Evolutionary conservation across 345 rosid species (phyloP), one percentile per base, ranked within the genome.

Genomic region (Eucalyptus polybractea): DNA sequence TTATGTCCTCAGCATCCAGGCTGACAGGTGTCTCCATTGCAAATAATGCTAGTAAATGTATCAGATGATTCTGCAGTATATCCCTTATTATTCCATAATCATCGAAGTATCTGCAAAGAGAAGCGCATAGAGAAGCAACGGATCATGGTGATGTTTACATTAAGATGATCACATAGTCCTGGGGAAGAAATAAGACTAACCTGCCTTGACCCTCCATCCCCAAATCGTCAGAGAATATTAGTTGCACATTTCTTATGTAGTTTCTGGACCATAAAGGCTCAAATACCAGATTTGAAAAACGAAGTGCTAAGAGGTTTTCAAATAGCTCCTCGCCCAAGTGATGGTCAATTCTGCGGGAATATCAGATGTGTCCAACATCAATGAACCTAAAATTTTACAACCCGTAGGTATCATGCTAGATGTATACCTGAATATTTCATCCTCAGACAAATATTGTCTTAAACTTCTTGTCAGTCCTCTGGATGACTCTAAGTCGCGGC

Each of bases 11-110:
- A 3, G 95, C 93, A 76, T 92, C 95, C 86, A 93, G 88, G 91
- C 94, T 94, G 65, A 94, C 93, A 4, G 96, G 96, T n/a, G 96
- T 90, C 89, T 94, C 96, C 95, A 94, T 94, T 8, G 96, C 93
- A 85, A 94, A 94, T 50, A 94, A 86, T 24, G 95, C 92, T 37
- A 94, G 91, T 83, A 93, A 91, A 89, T 94, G 96, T 81, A 93
- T 89, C 60, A 94, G 92, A 91, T 94, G 96, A 80, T 93, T 93
- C 89, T 94, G 95, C 95, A 93, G 93, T 44, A 92, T 90, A 50
- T 94, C 96, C 31, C 93, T 87, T 87, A 93, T 93, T 62, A 94
- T 91, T n/a, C 96, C 96, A 88, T 90, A 88, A 88, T 91, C 90
- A 21, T 94, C 96, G 67, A 92, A 94, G 89, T 91, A 92, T 31